Conservation (phyloP, 2,329 filamentous ascomycete species). For the Periconia sp. region DNA sequence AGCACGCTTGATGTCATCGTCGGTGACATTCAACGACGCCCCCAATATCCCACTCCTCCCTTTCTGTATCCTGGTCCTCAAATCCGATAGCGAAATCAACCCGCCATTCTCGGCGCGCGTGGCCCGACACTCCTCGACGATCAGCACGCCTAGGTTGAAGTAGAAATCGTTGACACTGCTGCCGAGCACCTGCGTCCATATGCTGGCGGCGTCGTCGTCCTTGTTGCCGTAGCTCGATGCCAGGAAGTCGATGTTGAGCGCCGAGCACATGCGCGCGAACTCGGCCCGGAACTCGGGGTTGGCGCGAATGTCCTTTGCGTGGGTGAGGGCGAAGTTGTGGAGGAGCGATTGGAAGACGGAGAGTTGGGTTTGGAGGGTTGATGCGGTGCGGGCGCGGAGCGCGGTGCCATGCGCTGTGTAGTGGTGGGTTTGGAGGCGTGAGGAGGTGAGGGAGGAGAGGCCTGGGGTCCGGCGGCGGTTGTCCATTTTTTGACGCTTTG, state of each 20-base stretch:
- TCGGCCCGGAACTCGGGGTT: slow-evolving; percentile 94
- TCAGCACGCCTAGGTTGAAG: slow-evolving; percentile 92
- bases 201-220: slow-evolving; percentile 61
- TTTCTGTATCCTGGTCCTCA: slow-evolving; percentile 72
- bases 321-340: slow-evolving; percentile 92
- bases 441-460: slow-evolving; percentile 66
- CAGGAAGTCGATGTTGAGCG: slow-evolving; percentile 93
- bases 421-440: slow-evolving; percentile 73
- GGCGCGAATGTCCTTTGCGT: slow-evolving; percentile 93
- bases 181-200: slow-evolving; percentile 92
- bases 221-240: slow-evolving; percentile 56
- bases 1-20: slow-evolving; percentile 90
- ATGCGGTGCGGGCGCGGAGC: slow-evolving; percentile 81
- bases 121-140: slow-evolving; percentile 87
- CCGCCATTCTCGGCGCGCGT: slow-evolving; percentile 91
- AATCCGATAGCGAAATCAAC: slow-evolving; percentile 80
- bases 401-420: slow-evolving; percentile 87
- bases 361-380: slow-evolving; percentile 87
- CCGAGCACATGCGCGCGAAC: slow-evolving; percentile 97
- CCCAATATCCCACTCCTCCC: slow-evolving; percentile 70
- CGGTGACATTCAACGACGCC: slow-evolving; percentile 69
- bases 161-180: slow-evolving; percentile 97
- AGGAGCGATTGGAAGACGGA: slow-evolving; percentile 94
- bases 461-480: slow-evolving; percentile 75
- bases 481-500: slow-evolving; percentile 37